Conservation (phyloP, 345 rosid species). For the Rubroshorea leprosula region DNA sequence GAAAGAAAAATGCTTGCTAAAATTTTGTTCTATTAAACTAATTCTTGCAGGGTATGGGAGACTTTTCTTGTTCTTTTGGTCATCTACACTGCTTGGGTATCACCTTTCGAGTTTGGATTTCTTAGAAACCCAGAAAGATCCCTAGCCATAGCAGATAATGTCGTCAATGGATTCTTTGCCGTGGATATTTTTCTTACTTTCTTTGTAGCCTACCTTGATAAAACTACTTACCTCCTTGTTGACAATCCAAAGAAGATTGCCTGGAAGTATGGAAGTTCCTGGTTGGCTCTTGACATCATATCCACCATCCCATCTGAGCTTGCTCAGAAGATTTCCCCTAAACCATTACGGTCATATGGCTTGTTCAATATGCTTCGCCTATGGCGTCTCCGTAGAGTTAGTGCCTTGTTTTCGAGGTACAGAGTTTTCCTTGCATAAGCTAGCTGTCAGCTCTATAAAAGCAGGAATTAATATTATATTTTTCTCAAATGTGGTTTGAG, state of each 20-base stretch:
- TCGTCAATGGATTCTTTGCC: constrained; percentile 59
- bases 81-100: constrained; percentile 86
- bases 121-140: constrained; percentile 36
- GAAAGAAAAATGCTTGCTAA: neutral
- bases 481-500: too few species aligned
- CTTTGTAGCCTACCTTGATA: constrained; percentile 76
- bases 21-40: neutral
- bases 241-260: constrained; percentile 55
- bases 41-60: constrained; percentile 60
- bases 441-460: neutral
- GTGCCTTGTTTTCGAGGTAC: constrained; percentile 55
- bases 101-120: constrained; percentile 82
- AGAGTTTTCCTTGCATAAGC: neutral
- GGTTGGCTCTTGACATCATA: constrained; percentile 61
- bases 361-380: constrained; percentile 76
- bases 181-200: constrained; percentile 73
- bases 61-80: constrained; percentile 64
- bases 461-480: too few species aligned
- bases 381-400: constrained; percentile 89
- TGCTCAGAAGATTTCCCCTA: constrained; percentile 37
- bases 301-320: constrained; percentile 73
- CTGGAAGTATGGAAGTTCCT: constrained; percentile 45
- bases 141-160: constrained; percentile 47
- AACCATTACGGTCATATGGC: constrained; percentile 44
- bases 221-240: constrained; percentile 52